phyloP scores from a whole-genome alignment of 148 eudicot species.

The Salicornia ramosissima region DNA sequence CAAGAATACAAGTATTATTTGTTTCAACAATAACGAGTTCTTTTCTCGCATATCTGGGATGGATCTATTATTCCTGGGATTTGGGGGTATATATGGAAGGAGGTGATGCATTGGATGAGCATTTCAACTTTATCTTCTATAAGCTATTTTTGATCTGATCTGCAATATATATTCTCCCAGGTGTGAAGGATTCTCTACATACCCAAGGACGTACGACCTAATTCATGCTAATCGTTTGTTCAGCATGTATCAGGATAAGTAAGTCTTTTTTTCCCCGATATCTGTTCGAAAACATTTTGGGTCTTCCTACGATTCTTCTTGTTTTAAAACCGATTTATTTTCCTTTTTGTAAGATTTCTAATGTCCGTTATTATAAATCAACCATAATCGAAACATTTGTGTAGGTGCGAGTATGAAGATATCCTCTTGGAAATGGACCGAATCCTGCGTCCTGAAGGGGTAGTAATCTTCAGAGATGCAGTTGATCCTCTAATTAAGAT shows the following conservation, averaged over 20 bases:
- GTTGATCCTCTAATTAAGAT: conserved; percentile 70
- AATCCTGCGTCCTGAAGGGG: conserved; percentile 75
- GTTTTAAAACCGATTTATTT: neutral
- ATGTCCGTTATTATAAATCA: neutral
- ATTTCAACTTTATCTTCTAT: neutral
- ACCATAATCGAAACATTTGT: neutral
- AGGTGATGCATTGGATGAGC: neutral
- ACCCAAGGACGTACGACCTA: conserved; percentile 75
- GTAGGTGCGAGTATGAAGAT: conserved; percentile 68
- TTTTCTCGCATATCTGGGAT: too few relatives aligned
- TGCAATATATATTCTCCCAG: conserved; percentile 25
- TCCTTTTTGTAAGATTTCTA: neutral
- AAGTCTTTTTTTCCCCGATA: conserved; percentile 28
- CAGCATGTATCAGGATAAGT: conserved; percentile 71
- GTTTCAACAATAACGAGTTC: too few relatives aligned
- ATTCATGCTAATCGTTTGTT: conserved; percentile 67
- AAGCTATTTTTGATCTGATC: neutral
- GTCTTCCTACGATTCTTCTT: neutral
- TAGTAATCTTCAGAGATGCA: conserved; percentile 65
- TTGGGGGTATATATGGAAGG: too few relatives aligned
- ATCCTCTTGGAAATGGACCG: conserved; percentile 84
- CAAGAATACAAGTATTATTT: too few relatives aligned
- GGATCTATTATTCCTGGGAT: too few relatives aligned
- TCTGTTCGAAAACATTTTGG: neutral
- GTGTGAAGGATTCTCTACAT: conserved; percentile 80